Conservation (phyloP, 2,329 filamentous ascomycete genomes). For the Pseudonectria buxi region DNA sequence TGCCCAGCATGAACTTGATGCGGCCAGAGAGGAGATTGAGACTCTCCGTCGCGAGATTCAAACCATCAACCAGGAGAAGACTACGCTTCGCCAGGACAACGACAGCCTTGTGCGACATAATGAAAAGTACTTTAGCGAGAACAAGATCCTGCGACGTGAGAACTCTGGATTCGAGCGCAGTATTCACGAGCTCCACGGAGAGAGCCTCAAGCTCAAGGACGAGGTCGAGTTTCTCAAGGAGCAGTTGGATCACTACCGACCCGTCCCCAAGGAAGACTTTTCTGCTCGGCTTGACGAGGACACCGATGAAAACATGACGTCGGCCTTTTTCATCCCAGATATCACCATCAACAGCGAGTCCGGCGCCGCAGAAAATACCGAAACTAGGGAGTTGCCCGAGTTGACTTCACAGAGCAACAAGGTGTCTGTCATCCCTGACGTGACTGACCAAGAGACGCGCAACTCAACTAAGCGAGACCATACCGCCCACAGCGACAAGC, state of each 20-base stretch:
- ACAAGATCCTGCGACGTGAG: constrained; percentile 41
- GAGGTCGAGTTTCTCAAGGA: constrained; percentile 40
- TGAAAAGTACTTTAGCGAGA: constrained; percentile 48
- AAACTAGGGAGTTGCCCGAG: constrained; percentile 26
- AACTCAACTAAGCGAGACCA: constrained; percentile 23
- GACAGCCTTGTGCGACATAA: constrained; percentile 47
- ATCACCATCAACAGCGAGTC: constrained; percentile 44
- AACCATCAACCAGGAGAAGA: constrained; percentile 36
- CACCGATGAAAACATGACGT: constrained; percentile 50
- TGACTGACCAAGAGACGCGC: constrained; percentile 23
- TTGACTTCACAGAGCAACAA: constrained; percentile 27
- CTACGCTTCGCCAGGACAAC: constrained; percentile 43
- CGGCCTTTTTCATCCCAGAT: constrained; percentile 52
- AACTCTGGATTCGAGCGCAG: constrained; percentile 43
- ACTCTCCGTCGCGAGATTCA: constrained; percentile 32
- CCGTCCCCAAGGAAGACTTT: constrained; percentile 30
- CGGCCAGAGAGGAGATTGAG: constrained; percentile 34
- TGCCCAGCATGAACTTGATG: constrained; percentile 35
- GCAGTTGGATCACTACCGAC: constrained; percentile 37
- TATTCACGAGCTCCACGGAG: constrained; percentile 38
- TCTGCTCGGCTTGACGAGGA: constrained; percentile 29
- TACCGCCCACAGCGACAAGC: constrained; percentile 22
- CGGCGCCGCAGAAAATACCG: constrained; percentile 24
- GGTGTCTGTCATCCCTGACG: constrained; percentile 19
- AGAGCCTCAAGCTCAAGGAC: constrained; percentile 41